Base-by-base conservation (phyloP, 768 basidiomycete genomes). In the Mycena alexandri region DNA sequence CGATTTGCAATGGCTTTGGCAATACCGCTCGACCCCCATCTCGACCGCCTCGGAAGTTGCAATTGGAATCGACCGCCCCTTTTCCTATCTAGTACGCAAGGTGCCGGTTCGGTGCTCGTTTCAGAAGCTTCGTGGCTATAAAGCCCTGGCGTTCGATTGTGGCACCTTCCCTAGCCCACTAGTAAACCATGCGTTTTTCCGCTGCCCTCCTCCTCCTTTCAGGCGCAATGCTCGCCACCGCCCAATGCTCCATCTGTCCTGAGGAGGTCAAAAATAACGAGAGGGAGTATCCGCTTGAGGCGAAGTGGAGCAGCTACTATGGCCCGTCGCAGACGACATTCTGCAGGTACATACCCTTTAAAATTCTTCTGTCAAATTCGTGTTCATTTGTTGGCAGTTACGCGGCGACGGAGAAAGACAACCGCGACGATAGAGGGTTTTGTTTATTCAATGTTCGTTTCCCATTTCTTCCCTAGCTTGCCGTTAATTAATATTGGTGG, bases 161-260 rank as follows among this genome's bases (percentile, higher is more conserved):
- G 29, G 29, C 29, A 29, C 29, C 22, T 2, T 50, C 10, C 1
- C 25, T 6, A 17, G 12, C 33, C 33, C n/a, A 10, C 21, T 22
- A 10, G 17, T 36, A 8, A 11, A 61, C 21, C n/a, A 50, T 61
- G 47, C 46, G 16, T 38, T 22, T 61, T 17, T 42, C 34, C 7
- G 17, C 47, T 16, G 4, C 48, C 12, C 25, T 61, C 2, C 17
- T 61, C 47, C 17, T 61, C 7, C 47, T 61, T 21, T 50, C 47
- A 10, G 34, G 13, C 34, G 14, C 38, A 46, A 16, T n/a, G 47
- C 22, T 61, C 11, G 47, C 41, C 34, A 11, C 41, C 22, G 59
- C 33, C 19, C 47, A 61, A 22, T 61, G 59, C 19, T 46, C 47
- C 59, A 25, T 10, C 16, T 61, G 59, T 47, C 34, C 33, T 2